Base-by-base conservation (phyloP, 768 basidiomycete genomes). In the Hortiboletus flavorubellus region DNA sequence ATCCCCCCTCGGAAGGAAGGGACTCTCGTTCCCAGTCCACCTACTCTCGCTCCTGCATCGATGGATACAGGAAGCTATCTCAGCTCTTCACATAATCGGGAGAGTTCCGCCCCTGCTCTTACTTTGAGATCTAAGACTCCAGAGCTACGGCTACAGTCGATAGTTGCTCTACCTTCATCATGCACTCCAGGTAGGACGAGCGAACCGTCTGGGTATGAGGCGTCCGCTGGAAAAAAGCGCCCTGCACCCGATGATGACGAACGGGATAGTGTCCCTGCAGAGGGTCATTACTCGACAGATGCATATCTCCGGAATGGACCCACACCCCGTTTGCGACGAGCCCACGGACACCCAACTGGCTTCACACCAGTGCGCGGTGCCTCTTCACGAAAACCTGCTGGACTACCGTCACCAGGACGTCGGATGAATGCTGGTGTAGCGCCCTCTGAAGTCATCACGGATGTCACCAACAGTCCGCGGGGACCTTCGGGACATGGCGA, bases 241-340 rank as follows among this genome's bases (percentile, higher is more conserved):
- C 80, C 82, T 23, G 85, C 83, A 29, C 89, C 90, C 2, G 89
- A 91, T 52, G 89, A 91, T 61, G 87, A 87, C 58, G 87, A 89
- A 47, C 73, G 76, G 59, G 64, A 79, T 69, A 77, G 78, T 49
- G 70, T 86, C 29, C 85, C 87, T 26, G 78, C 81, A 0, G 87
- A 91, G 64, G 86, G 88, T 81, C 73, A 85, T 78, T 37, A 73
- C 75, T 70, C 51, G 38, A 64, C 48, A 42, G 68, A 79, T 29
- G 72, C 76, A 21, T 75, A 64, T 52, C 61, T 53, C 9, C 66
- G 73, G 51, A 69, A 71, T 45, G 68, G 70, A 15, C 86, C 87
- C 30, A 71, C 71, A 2, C 89, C 89, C 10, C 82, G 86, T 39
- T 75, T 82, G 37, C 79, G 88, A 51, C 80, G 82, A 52, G 59